phyloP scores from a whole-genome alignment of 352 stramenopile species.

The Globisporangium ultimum region DNA sequence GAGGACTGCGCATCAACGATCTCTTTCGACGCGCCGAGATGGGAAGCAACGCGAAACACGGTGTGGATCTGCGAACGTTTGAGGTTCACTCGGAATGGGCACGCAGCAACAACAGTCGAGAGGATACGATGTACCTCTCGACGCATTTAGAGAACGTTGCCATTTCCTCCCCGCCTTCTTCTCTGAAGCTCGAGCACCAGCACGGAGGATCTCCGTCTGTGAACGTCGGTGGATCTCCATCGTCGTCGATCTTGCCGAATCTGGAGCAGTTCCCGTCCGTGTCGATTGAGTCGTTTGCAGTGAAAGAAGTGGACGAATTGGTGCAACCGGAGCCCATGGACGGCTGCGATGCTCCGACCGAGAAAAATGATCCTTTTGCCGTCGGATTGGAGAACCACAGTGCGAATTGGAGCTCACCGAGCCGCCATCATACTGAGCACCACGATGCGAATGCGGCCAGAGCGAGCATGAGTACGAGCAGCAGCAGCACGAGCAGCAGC shows the following conservation, averaged over 20 bases:
- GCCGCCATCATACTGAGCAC: not conserved
- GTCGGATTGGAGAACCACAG: slow-evolving; percentile 5
- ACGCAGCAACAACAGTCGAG: slow-evolving; percentile 19
- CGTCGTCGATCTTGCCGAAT: not conserved
- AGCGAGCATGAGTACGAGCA: too few species aligned
- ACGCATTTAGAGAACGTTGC: slow-evolving; percentile 69
- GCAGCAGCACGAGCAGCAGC: too few species aligned
- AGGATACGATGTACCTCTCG: slow-evolving; percentile 43
- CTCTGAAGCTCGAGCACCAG: too few species aligned
- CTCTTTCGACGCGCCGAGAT: slow-evolving; percentile 10
- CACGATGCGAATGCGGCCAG: too few species aligned
- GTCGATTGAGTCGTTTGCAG: slow-evolving; percentile 8
- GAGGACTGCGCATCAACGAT: slow-evolving; percentile 13
- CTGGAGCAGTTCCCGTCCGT: slow-evolving; percentile 12
- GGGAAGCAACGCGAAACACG: not conserved
- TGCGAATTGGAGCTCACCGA: not conserved
- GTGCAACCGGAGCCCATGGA: slow-evolving; percentile 10
- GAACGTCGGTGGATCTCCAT: not conserved
- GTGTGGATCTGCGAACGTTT: slow-evolving; percentile 22
- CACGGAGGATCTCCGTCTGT: not conserved
- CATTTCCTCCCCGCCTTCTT: slow-evolving; percentile 11
- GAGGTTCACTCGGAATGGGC: slow-evolving; percentile 4
- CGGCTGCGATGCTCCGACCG: slow-evolving; percentile 1
- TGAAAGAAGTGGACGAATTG: slow-evolving; percentile 12
- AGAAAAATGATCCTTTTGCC: slow-evolving; percentile 6